Evolutionary conservation across 2,329 filamentous ascomycete species (phyloP).

Genomic region (Hypomyces perniciosus): DNA sequence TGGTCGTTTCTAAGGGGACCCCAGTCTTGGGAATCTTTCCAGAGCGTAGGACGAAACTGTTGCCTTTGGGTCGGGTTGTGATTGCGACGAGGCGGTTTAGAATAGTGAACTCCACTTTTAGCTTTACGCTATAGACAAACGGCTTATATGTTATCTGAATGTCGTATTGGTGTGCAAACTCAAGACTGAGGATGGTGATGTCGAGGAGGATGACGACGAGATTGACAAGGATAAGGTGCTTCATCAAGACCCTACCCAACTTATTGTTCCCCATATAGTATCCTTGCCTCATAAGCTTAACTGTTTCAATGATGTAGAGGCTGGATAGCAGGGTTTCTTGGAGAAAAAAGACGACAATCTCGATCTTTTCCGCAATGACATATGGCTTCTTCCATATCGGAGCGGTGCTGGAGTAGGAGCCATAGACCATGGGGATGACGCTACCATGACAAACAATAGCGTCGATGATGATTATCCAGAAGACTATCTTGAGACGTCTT

Average conservation of each 20-base stretch:
- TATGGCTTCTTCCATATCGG: conserved; percentile 23
- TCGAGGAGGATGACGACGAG: conserved; percentile 36
- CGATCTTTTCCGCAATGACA: conserved; percentile 43
- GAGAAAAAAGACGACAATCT: conserved; percentile 48
- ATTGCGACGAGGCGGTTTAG: neutral
- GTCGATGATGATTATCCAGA: too few relatives aligned
- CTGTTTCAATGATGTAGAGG: conserved; percentile 44
- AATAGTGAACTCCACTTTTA: conserved; percentile 25
- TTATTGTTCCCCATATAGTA: conserved; percentile 15
- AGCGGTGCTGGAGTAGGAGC: conserved; percentile 30
- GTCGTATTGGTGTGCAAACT: conserved; percentile 22
- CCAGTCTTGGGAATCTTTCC: too few relatives aligned
- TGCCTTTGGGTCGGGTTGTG: too few relatives aligned
- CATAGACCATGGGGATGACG: conserved; percentile 49
- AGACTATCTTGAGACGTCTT: too few relatives aligned
- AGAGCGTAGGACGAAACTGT: too few relatives aligned
- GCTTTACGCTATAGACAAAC: conserved; percentile 26
- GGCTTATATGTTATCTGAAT: conserved; percentile 26
- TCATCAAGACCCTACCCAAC: conserved; percentile 6
- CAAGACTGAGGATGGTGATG: conserved; percentile 25
- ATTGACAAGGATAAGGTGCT: conserved; percentile 36
- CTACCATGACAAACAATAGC: conserved; percentile 44
- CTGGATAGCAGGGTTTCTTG: conserved; percentile 47
- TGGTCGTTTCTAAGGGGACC: too few relatives aligned
- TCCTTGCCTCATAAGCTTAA: conserved; percentile 39